Conservation (phyloP, 2,329 filamentous ascomycete species). For the Curvularia hawaiiensis region DNA sequence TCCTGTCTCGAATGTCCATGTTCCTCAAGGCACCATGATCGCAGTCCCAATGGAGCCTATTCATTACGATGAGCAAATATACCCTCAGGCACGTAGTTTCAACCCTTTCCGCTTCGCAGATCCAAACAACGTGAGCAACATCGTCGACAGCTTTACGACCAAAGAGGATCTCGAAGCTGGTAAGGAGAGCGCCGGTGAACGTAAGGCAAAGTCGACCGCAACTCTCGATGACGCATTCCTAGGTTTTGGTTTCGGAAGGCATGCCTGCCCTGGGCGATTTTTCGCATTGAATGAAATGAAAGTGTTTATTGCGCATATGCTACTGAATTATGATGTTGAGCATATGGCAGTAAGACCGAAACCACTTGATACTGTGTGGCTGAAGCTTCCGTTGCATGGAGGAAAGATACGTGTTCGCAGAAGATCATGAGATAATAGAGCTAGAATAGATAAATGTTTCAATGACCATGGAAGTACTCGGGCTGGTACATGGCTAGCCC, state of each 20-base stretch:
- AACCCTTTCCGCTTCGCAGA: conserved; percentile 23
- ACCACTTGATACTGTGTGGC: conserved; percentile 20
- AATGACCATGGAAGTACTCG: too few relatives aligned
- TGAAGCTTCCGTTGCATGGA: conserved; percentile 18
- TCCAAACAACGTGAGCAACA: conserved; percentile 16
- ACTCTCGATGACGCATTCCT: conserved; percentile 24
- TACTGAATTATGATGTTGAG: conserved; percentile 23
- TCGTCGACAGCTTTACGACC: conserved; percentile 19
- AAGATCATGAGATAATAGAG: background rate
- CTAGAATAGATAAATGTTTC: too few relatives aligned
- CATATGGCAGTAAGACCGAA: conserved; percentile 18
- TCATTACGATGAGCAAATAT: conserved; percentile 19
- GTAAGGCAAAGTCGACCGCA: conserved; percentile 22
- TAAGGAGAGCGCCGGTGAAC: conserved; percentile 5
- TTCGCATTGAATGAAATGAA: conserved; percentile 28
- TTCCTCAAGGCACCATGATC: conserved; percentile 21
- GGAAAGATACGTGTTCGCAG: conserved; percentile 9
- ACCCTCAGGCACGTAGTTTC: conserved; percentile 20
- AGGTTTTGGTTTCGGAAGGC: conserved; percentile 23
- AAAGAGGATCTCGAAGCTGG: conserved; percentile 19
- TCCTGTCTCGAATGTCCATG: conserved; percentile 13
- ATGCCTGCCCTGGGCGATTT: conserved; percentile 23
- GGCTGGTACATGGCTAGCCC: too few relatives aligned
- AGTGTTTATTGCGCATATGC: conserved; percentile 24
- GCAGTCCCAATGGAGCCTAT: conserved; percentile 23